A percentile compares a stretch with the other conserved stretches of the same genome.
These are phyloP conservation scores for Sphaceloma murrayae DNA, from an alignment of 2,329 filamentous ascomycete genomes.

Conservation along the genomic window DNA sequence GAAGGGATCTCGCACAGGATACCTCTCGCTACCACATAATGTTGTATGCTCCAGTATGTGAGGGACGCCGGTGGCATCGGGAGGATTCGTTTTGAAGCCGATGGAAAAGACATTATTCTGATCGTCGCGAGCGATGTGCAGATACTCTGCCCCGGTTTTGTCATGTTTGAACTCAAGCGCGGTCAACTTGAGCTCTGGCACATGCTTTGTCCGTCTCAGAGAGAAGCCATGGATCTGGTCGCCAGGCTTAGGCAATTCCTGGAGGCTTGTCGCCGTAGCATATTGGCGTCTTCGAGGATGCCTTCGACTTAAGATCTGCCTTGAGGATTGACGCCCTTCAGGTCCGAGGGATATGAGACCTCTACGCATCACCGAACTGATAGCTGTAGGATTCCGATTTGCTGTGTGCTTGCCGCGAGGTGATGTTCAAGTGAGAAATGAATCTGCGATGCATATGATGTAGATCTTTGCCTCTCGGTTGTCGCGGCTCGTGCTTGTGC, in stretches of 20 bases:
- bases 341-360: background rate
- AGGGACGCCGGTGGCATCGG: slow-evolving; percentile 88
- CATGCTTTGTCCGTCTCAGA: slow-evolving; percentile 75
- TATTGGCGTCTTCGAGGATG: slow-evolving; percentile 28
- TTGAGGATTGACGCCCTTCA: slow-evolving; percentile 6
- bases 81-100: slow-evolving; percentile 97
- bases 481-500: slow-evolving; percentile 3
- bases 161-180: slow-evolving; percentile 86
- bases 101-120: slow-evolving; percentile 99
- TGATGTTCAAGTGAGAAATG: too few relatives aligned
- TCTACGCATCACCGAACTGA: slow-evolving; percentile 1
- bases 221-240: slow-evolving; percentile 91
- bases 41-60: slow-evolving; percentile 98
- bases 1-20: slow-evolving; percentile 93
- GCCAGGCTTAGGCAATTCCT: slow-evolving; percentile 66
- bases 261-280: slow-evolving; percentile 65
- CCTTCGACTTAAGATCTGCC: background rate
- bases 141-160: slow-evolving; percentile 89
- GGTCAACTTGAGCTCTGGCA: slow-evolving; percentile 87
- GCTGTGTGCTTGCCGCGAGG: too few relatives aligned
- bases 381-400: background rate
- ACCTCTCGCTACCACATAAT: slow-evolving; percentile 90
- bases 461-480: slow-evolving; percentile 5
- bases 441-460: background rate
- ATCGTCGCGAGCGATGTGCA: slow-evolving; percentile 90